phyloP scores from a whole-genome alignment of 2,329 filamentous ascomycete genomes.

The Hypoxylon sp. region DNA sequence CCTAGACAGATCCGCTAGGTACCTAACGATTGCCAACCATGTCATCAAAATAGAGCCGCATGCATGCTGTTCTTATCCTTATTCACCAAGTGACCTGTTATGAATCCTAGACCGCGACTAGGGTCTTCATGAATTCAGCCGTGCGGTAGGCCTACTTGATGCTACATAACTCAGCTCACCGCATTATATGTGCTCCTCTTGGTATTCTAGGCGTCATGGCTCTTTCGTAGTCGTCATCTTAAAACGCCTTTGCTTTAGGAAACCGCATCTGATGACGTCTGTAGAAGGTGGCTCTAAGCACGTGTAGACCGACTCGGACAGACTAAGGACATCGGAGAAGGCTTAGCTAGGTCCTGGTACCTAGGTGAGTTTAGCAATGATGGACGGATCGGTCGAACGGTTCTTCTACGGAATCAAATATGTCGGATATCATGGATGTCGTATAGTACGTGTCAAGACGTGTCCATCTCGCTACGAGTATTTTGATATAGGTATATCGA shows the following conservation, averaged over 20 bases:
- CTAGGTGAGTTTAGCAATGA: too few relatives aligned
- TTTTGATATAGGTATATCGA: neutral
- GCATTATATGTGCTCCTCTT: neutral
- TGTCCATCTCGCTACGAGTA: neutral
- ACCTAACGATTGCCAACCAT: neutral
- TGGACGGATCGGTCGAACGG: neutral
- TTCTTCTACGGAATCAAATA: neutral
- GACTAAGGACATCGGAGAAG: slow-evolving; percentile 2
- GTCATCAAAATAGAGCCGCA: neutral
- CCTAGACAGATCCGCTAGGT: neutral
- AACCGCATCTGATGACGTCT: slow-evolving; percentile 1
- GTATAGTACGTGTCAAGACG: neutral
- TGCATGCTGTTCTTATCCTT: neutral
- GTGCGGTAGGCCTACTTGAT: slow-evolving; percentile 12
- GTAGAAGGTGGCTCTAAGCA: neutral
- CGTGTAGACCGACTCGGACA: slow-evolving; percentile 1
- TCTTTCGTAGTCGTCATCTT: neutral
- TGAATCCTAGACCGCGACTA: slow-evolving; percentile 18
- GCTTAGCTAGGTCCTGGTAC: neutral
- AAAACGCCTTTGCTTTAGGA: neutral
- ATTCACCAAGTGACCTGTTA: neutral
- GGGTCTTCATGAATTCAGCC: slow-evolving; percentile 11
- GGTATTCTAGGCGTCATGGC: slow-evolving; percentile 14
- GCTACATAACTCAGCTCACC: slow-evolving; percentile 9
- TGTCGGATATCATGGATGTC: neutral